Conservation (phyloP, 371 early-diverging fungal genomes). For the Rhizomucor miehei region DNA sequence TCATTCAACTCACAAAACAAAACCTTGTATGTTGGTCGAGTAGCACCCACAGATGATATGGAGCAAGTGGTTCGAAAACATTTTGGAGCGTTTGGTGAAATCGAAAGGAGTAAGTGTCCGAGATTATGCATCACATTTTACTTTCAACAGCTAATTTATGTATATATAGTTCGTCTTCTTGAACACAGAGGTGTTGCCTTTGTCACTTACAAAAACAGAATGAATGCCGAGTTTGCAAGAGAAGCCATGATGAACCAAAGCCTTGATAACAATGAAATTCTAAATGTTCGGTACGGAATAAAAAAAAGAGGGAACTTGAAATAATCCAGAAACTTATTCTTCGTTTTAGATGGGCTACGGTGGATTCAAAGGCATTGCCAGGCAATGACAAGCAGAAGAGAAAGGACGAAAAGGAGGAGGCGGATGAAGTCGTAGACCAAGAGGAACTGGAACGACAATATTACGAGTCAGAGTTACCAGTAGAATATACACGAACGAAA, state of each 20-base stretch:
- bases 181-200: slow-evolving; percentile 75
- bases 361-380: slow-evolving; percentile 73
- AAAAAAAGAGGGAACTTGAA: neutral
- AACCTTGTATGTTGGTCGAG: slow-evolving; percentile 80
- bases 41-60: slow-evolving; percentile 56
- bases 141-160: neutral
- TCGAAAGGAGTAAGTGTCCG: slow-evolving; percentile 65
- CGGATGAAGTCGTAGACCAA: neutral
- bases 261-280: slow-evolving; percentile 63
- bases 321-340: neutral
- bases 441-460: slow-evolving; percentile 39
- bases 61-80: slow-evolving; percentile 63
- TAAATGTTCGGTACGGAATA: slow-evolving; percentile 37
- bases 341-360: slow-evolving; percentile 72
- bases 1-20: slow-evolving; percentile 72
- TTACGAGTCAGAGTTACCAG: slow-evolving; percentile 63
- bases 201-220: slow-evolving; percentile 68
- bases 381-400: slow-evolving; percentile 38
- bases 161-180: slow-evolving; percentile 60
- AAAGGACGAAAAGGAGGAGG: neutral
- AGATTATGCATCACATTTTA: neutral
- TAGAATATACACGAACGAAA: slow-evolving; percentile 40
- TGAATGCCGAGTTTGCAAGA: slow-evolving; percentile 85
- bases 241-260: slow-evolving; percentile 88
- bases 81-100: slow-evolving; percentile 78